Base-by-base conservation (phyloP, 2,329 filamentous ascomycete species). In the Whalleya microplaca region DNA sequence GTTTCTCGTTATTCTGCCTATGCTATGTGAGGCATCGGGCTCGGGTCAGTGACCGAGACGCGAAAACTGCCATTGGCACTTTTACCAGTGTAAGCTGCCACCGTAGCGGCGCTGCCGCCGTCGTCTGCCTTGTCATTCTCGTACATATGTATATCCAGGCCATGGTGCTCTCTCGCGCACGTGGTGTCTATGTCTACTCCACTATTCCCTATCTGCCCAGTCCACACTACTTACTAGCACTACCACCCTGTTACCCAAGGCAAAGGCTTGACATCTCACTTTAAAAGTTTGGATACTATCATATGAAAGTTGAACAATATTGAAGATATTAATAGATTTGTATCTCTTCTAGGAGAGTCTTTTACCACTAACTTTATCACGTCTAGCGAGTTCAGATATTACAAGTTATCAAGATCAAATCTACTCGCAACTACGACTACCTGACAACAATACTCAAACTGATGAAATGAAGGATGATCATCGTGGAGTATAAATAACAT, bases 191-290 rank as follows among this genome's bases (percentile, higher is more conserved):
- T 6, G 32, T 37, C 32, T 16, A 14, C 32, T 37, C 37, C 45
- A 40, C 41, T 46, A 27, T 45, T 52, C 52, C 52, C 29, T 56
- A 42, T 50, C 32, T 14, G 27, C 27, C 55, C 50, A 52, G 58
- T 59, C 53, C 50, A 50, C 59, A 16, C 32, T 37, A 37, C 54
- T 58, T 45, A 42, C 51, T 61, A 59, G 55, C 47, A 52, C 50
- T 61, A 18, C 53, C 51, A 61, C 56, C 50, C 49, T 54, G 41
- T 23, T 21, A 16, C 48, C 43, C 46, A 45, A 21, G 40, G n/a
- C 20, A 37, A 50, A 53, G 46, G 41, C 40, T 53, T 53, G 20
- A 55, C 19, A 29, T 47, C 41, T 21, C 37, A 18, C 27, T 46
- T 12, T 29, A 3, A 12, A 37, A 7, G 32, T 37, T 14, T 37